Evolutionary conservation across 352 stramenopile genomes (phyloP).

Genomic region (Globisporangium megalacanthum): DNA sequence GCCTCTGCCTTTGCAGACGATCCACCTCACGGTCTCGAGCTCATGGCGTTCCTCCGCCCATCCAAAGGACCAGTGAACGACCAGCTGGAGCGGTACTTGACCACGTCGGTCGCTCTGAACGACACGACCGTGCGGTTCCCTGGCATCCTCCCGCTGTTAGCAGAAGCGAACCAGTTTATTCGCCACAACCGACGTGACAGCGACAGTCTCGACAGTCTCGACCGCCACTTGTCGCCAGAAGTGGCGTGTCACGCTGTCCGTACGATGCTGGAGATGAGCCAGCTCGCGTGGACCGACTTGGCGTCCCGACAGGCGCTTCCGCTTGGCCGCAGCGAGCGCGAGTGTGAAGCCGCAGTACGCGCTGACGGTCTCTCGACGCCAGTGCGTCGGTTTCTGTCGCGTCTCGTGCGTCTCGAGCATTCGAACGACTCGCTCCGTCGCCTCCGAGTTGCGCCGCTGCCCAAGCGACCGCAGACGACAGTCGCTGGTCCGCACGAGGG

Average conservation of each 20-base stretch:
- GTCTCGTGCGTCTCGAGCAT: constrained; percentile 21
- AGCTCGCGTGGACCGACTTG: constrained; percentile 46
- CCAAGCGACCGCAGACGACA: constrained; percentile 34
- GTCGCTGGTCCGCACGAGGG: constrained; percentile 40
- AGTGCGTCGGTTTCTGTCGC: constrained; percentile 28
- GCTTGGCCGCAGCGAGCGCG: constrained; percentile 20
- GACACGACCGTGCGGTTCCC: constrained; percentile 25
- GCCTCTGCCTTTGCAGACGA: not conserved
- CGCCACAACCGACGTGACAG: constrained; percentile 14
- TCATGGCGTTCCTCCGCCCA: constrained; percentile 31
- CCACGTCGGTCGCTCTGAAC: constrained; percentile 4
- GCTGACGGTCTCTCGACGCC: constrained; percentile 18
- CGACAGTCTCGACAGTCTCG: constrained; percentile 3
- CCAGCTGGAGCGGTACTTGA: constrained; percentile 44
- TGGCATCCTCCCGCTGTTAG: constrained; percentile 46
- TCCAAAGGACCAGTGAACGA: constrained; percentile 9
- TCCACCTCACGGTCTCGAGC: constrained; percentile 16
- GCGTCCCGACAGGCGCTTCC: constrained; percentile 16
- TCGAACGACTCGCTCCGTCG: constrained; percentile 35
- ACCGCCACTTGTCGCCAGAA: constrained; percentile 9
- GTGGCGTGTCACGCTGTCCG: constrained; percentile 32
- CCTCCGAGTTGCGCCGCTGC: constrained; percentile 33
- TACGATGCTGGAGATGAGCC: constrained; percentile 34
- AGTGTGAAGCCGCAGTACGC: constrained; percentile 22
- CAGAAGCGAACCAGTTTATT: constrained; percentile 47